Base-by-base conservation (phyloP, 2,329 filamentous ascomycete species). In the Aureobasidium sp. region DNA sequence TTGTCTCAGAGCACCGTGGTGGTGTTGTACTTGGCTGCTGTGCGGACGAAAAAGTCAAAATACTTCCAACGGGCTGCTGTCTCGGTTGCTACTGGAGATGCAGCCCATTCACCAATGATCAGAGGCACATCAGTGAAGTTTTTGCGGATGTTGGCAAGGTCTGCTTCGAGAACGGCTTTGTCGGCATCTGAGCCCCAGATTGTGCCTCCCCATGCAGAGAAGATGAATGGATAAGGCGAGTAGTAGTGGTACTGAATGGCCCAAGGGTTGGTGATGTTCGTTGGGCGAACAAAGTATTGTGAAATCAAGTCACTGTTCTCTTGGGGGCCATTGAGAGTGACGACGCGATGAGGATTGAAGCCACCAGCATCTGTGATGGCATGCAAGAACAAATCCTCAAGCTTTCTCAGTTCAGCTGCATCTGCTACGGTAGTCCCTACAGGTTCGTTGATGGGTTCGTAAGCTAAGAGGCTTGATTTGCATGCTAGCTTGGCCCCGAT, bases 221-320 rank as follows among this genome's bases (percentile, higher is more conserved):
- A 78, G 64, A 76, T 72, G 66, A 72, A 76, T 61, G 73, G 71
- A 47, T 73, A 83, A 12, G 81, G 82, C 9, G 76, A 78, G 71
- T 85, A 86, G 70, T 85, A 85, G 67, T 86, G 84, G 68, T 82
- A 85, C 68, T 85, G 82, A 33, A 85, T 76, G 0, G 79, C 82
- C 77, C 81, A 85, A 0, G 83, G 82, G 62, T 83, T 82, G 14
- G 76, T 76, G 44, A 79, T 81, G 33, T 78, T 76, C 1, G 71
- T 69, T 0, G 81, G 80, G 11, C 71, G 71, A 63, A 77, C 70
- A 66, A 85, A 85, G 77, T 78, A 85, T 63, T 81, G 71, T 1
- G 74, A 77, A 2, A 82, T 85, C 69, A 83, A 81, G 14, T 73
- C 67, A 15, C 76, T 75, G 67, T 84, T 81, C 70, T 82, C 76